These are phyloP conservation scores for Cyathus striatus DNA, from an alignment of 768 basidiomycete species.

Conservation along the genomic window DNA sequence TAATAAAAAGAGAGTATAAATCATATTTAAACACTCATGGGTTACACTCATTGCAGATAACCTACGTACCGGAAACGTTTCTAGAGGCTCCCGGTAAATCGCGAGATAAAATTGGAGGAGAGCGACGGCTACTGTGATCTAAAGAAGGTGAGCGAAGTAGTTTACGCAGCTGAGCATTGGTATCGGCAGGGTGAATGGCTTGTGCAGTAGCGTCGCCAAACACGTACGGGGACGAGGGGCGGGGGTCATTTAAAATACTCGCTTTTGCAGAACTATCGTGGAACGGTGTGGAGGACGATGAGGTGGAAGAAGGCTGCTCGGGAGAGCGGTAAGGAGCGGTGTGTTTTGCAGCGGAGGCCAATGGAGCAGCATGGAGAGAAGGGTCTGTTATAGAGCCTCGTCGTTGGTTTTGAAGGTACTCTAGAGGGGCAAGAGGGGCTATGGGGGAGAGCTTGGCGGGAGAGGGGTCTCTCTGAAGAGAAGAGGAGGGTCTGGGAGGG, in stretches of 20 bases:
- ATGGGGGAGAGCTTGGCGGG: constrained; percentile 44
- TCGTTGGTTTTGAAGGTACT: constrained; percentile 77
- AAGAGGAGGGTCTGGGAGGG: constrained; percentile 3
- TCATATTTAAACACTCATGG: too few species aligned
- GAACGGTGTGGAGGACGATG: constrained; percentile 21
- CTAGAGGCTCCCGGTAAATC: constrained; percentile 21
- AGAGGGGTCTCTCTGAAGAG: constrained; percentile 21
- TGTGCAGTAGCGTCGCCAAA: constrained; percentile 58
- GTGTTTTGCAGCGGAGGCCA: constrained; percentile 15
- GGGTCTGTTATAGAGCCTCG: constrained; percentile 83
- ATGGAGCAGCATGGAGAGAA: constrained; percentile 59
- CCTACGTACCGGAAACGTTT: constrained; percentile 22
- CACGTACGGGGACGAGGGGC: constrained; percentile 63
- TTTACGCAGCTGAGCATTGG: constrained; percentile 47
- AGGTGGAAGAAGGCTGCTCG: constrained; percentile 14
- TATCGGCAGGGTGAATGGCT: constrained; percentile 23
- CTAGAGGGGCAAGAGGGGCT: constrained; percentile 67
- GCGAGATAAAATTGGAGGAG: constrained; percentile 18
- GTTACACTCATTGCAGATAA: too few species aligned
- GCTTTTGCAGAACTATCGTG: constrained; percentile 26
- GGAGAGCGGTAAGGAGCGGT: constrained; percentile 18
- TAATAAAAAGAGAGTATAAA: too few species aligned
- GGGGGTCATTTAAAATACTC: constrained; percentile 35
- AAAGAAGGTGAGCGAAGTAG: constrained; percentile 54
- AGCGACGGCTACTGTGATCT: constrained; percentile 30